phyloP scores from a whole-genome alignment of 306 rosid genomes.

The Cucumis cinereus region DNA sequence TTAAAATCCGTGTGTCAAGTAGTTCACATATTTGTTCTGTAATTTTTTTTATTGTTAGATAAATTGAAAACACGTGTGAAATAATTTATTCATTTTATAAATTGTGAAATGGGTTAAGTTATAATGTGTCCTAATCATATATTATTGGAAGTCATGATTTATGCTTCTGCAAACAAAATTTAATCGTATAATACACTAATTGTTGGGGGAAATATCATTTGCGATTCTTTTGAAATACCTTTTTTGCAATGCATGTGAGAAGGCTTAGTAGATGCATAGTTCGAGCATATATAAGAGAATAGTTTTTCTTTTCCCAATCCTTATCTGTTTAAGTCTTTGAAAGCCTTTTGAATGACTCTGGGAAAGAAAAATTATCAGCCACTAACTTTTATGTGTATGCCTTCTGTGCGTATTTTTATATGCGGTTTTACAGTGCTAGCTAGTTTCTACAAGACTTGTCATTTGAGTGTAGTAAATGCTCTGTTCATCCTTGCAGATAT shows the following conservation, averaged over 20 bases:
- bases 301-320: background rate
- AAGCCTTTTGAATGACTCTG: background rate
- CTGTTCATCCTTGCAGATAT: slow-evolving; percentile 42
- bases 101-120: background rate
- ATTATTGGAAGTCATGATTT: background rate
- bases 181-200: background rate
- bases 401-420: background rate
- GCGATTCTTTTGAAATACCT: background rate
- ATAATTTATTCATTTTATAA: background rate
- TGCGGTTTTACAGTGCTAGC: background rate
- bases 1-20: background rate
- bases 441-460: background rate
- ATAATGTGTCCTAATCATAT: background rate
- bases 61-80: background rate
- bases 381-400: background rate
- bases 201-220: background rate
- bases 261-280: background rate
- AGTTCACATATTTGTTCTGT: background rate
- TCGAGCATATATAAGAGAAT: background rate
- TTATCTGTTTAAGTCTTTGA: background rate
- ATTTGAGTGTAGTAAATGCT: background rate
- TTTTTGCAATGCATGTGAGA: background rate
- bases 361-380: background rate
- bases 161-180: background rate
- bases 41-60: background rate